Base-by-base conservation (phyloP, 177 flowering plant species). In the Vitis hybrid region DNA sequence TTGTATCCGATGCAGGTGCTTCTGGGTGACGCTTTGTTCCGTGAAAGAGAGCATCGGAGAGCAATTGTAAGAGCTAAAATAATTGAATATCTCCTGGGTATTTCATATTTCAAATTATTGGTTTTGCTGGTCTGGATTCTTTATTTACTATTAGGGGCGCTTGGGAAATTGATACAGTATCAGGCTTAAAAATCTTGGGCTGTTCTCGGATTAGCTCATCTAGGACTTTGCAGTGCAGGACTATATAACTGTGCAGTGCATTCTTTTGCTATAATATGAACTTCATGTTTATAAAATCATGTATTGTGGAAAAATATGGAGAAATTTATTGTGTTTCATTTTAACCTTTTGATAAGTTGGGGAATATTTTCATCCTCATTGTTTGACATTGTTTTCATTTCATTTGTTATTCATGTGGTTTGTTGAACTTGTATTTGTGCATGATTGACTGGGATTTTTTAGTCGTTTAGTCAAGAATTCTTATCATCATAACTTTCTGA, bases 21-120 rank as follows among this genome's bases (percentile, higher is more conserved):
- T 72, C 86, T 90, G 66, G 99, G 96, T 14, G 97, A 95, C 82
- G 84, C 99, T 9, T 82, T 93, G 71, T 88, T 80, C 76, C 90
- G 87, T 18, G 93, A 90, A 55, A 89, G 88, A 75, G 97, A 95
- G 80, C 86, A 81, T 71, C 81, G 85, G 57, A 81, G 98, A 84
- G 98, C 98, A 64, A 78, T 93, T 71, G 98, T 94, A 83, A 83
- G 88, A 18, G 17, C 9, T 14, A 6, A 13, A 11, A 24, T 49
- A 46, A 10, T 63, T 9, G 9, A 18, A 41, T 20, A 13, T 4
- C 24, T 5, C 17, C 27, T 4, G 27, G 61, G 61, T 58, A 18
- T 58, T 8, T 27, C 63, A 15, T 20, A 11, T 11, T 11, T 50
- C 18, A 6, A 17, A 27, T 4, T 7, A 13, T 21, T 50, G 56